A percentile compares a stretch with the other conserved stretches of the same genome.
These are phyloP conservation scores for Desmodesmus armatus DNA, from an alignment of 139 green algal genomes.

Conservation along the genomic window DNA sequence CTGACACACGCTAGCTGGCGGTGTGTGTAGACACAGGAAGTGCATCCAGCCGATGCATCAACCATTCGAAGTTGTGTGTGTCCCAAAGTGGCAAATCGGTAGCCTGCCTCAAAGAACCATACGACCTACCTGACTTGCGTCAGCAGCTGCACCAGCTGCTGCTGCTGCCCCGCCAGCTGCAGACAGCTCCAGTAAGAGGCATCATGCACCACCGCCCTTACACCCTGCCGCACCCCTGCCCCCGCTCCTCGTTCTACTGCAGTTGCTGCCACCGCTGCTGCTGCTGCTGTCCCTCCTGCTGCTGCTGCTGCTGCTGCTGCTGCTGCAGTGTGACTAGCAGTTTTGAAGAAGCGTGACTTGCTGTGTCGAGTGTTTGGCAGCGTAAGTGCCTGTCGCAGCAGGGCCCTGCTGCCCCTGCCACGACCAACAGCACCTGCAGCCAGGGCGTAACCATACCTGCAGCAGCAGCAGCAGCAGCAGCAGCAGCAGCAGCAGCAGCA, in stretches of 20 bases:
- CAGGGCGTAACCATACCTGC: slow-evolving; percentile 72
- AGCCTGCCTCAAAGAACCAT: neutral
- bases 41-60: no score
- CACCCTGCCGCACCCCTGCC: neutral
- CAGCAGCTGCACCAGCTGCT: slow-evolving; percentile 49
- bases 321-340: slow-evolving; percentile 24
- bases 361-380: neutral
- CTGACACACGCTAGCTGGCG: no score
- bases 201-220: slow-evolving; percentile 68
- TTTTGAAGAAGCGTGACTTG: neutral
- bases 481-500: neutral
- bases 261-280: neutral
- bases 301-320: slow-evolving; percentile 7
- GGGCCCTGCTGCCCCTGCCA: slow-evolving; percentile 68
- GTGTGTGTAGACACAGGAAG: no score
- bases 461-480: neutral
- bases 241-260: slow-evolving; percentile 35
- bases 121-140: slow-evolving; percentile 44
- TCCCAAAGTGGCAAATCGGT: neutral
- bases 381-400: slow-evolving; percentile 50
- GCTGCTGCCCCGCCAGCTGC: slow-evolving; percentile 58
- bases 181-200: slow-evolving; percentile 77
- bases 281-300: neutral
- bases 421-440: slow-evolving; percentile 56
- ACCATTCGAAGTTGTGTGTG: neutral